Evolutionary conservation across 2,329 filamentous ascomycete genomes (phyloP), one percentile per base, ranked within the genome.

Genomic region (Botrytis porri): DNA sequence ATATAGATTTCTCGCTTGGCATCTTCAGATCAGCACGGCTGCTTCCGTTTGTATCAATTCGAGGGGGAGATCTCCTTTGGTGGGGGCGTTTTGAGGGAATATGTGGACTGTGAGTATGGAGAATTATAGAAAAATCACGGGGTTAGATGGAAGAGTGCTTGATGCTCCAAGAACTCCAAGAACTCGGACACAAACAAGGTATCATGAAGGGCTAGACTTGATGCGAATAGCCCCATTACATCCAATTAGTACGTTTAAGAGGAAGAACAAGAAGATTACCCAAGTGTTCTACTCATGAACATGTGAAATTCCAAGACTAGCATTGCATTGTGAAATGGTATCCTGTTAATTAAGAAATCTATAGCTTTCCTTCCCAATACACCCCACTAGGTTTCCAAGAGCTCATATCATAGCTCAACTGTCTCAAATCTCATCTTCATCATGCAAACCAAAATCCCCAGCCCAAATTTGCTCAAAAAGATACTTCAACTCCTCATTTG

Each of bases 291-390:
- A 16, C 32, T 63, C 37, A 69, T 48, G n/a, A 54, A 65, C 2
- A 32, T 57, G 65, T 43, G n/a, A 57, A n/a, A 29, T 57, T 37
- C 32, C 25, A 18, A 54, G 35, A 22, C 45, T 67, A 69, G 41
- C 48, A 69, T 57, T n/a, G 39, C 37, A 41, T 29, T 69, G 29
- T 69, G 65, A 57, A 69, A 69, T 69, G 48, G 48, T 57, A 69
- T 69, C 65, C 65, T 69, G 48, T 69, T 48, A 59, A 59, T 69
- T 69, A 41, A 32, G 65, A 57, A 59, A 69, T 43, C 65, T 57
- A 59, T n/a, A 69, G 48, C n/a, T 67, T 37, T 57, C 35, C 51
- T 37, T 57, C 48, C n/a, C 48, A 14, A 7, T 18, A 57, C 35
- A 69, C 54, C 35, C 32, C 22, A 41, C 65, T 57, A 57, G 48